Percentiles rank a stretch among this genome's conserved stretches.
phyloP scores from a whole-genome alignment of 345 rosid genomes.

The Streptanthus diversifolius region DNA sequence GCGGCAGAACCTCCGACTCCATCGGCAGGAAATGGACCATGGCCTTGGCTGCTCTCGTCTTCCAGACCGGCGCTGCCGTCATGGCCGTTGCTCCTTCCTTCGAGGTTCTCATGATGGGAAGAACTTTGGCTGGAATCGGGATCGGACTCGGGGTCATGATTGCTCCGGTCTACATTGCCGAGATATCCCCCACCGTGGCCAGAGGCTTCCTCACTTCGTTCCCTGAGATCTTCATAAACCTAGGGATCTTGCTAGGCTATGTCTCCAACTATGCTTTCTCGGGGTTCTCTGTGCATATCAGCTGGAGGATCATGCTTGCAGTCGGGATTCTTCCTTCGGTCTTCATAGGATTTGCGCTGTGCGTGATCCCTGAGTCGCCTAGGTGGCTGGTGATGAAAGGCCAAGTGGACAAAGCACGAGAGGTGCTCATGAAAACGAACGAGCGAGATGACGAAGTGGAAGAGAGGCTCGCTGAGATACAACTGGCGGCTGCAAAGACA shows the following conservation, averaged over 20 bases:
- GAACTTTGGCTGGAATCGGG: conserved; percentile 75
- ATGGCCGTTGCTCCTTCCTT: conserved; percentile 84
- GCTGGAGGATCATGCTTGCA: conserved; percentile 89
- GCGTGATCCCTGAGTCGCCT: conserved; percentile 82
- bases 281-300: conserved; percentile 56
- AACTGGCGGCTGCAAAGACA: conserved; percentile 54
- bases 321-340: conserved; percentile 77
- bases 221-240: conserved; percentile 78
- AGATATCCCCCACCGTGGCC: conserved; percentile 62
- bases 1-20: conserved; percentile 77
- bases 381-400: conserved; percentile 83
- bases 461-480: conserved; percentile 73
- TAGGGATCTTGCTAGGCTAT: conserved; percentile 85
- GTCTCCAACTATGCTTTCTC: conserved; percentile 86
- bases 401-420: conserved; percentile 64
- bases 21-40: conserved; percentile 93
- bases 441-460: conserved; percentile 69
- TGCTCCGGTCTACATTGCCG: conserved; percentile 85
- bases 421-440: conserved; percentile 62
- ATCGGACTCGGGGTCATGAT: conserved; percentile 92
- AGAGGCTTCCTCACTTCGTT: conserved; percentile 84
- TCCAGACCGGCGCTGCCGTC: conserved; percentile 66
- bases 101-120: conserved; percentile 62
- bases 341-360: conserved; percentile 68
- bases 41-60: conserved; percentile 81